These are phyloP conservation scores for Kokia cookei DNA, from an alignment of 441 rosid genomes.

Conservation along the genomic window DNA sequence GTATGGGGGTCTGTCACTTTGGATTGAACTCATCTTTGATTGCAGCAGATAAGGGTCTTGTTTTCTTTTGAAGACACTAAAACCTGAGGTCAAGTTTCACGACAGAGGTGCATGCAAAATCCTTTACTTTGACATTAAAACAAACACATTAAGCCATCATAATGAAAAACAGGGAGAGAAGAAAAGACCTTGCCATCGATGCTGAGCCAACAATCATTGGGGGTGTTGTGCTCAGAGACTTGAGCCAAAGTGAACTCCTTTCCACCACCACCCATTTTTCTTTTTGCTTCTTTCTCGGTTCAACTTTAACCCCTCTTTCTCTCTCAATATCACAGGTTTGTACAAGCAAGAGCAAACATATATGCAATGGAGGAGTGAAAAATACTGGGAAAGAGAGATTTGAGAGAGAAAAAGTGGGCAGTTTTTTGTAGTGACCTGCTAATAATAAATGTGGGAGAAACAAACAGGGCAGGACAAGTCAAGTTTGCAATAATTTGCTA, in stretches of 20 bases:
- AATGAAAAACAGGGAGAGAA: background rate
- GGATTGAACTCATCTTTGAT: background rate
- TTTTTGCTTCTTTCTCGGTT: background rate
- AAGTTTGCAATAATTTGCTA: too few species aligned
- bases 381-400: background rate
- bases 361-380: background rate
- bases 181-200: conserved; percentile 57
- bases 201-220: conserved; percentile 69
- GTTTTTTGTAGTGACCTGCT: background rate
- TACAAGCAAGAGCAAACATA: too few species aligned
- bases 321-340: background rate
- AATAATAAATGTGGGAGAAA: too few species aligned
- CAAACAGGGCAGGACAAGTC: too few species aligned
- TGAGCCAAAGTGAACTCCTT: conserved; percentile 61
- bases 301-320: background rate
- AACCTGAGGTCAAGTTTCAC: background rate
- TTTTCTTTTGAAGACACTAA: background rate
- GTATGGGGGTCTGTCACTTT: background rate
- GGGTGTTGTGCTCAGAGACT: conserved; percentile 52
- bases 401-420: background rate
- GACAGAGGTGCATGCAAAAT: background rate
- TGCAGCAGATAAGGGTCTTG: background rate
- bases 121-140: background rate
- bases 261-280: conserved; percentile 36
- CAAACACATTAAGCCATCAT: background rate